phyloP scores from a whole-genome alignment of 306 rosid genomes.

The Calophaca sinica region DNA sequence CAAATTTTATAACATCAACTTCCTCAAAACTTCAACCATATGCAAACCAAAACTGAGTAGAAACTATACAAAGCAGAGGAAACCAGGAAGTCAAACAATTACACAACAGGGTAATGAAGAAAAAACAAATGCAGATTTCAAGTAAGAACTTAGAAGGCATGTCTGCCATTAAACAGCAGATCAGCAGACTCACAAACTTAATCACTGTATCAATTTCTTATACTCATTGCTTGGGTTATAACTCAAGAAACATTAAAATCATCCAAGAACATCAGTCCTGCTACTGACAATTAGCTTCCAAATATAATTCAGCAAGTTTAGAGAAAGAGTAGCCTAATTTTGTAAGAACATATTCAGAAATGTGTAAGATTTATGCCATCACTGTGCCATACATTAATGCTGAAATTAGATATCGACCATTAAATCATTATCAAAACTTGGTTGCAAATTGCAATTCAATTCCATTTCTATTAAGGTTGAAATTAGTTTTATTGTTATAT shows the following conservation, averaged over 20 bases:
- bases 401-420: neutral
- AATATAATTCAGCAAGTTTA: neutral
- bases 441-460: neutral
- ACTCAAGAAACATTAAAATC: too few relatives aligned
- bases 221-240: neutral
- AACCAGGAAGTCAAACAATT: neutral
- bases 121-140: conserved; percentile 9
- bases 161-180: neutral
- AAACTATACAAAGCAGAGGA: conserved; percentile 10
- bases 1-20: conserved; percentile 7
- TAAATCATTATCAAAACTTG: neutral
- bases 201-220: neutral
- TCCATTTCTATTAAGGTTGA: neutral
- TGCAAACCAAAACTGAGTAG: conserved; percentile 25
- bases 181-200: conserved; percentile 22
- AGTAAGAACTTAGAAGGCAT: conserved; percentile 1
- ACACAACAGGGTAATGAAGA: neutral
- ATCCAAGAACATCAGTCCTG: neutral
- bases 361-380: neutral
- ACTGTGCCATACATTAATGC: neutral
- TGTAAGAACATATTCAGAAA: conserved; percentile 7
- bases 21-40: conserved; percentile 18
- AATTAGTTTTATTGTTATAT: too few relatives aligned
- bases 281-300: conserved; percentile 8
- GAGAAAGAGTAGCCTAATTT: conserved; percentile 1